Percentiles rank a stretch among this genome's conserved stretches.
Evolutionary conservation across 345 rosid genomes (phyloP).

Genomic region (Rubroshorea leprosula): DNA sequence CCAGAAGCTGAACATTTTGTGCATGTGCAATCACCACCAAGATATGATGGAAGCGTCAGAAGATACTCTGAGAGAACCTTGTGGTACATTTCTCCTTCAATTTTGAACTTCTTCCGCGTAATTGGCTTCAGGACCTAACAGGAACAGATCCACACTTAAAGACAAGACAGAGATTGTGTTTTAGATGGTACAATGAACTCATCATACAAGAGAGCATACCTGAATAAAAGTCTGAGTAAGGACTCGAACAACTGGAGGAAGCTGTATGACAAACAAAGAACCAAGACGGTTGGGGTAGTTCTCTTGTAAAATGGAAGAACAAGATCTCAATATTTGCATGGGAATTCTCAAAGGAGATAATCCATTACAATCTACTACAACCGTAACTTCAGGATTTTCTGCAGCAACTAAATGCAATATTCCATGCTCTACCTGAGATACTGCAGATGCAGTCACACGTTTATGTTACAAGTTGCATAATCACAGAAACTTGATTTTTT

Average conservation of each 20-base stretch:
- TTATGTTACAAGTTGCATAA: not conserved
- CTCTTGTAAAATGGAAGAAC: constrained; percentile 82
- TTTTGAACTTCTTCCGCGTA: constrained; percentile 78
- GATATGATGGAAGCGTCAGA: constrained; percentile 69
- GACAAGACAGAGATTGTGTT: too few species aligned
- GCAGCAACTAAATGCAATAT: constrained; percentile 49
- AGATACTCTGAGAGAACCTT: constrained; percentile 57
- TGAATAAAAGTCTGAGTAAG: constrained; percentile 81
- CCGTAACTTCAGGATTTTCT: constrained; percentile 63
- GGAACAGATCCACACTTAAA: too few species aligned
- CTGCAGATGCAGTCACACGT: constrained; percentile 38
- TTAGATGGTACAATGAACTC: too few species aligned
- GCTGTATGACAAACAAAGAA: constrained; percentile 72
- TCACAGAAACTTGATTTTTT: not conserved
- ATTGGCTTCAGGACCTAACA: constrained; percentile 66
- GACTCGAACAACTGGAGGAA: constrained; percentile 84
- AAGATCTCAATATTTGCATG: constrained; percentile 85
- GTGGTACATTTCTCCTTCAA: constrained; percentile 61
- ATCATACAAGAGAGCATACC: constrained; percentile 34
- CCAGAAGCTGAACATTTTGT: constrained; percentile 42
- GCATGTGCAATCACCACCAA: constrained; percentile 79
- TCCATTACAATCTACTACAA: constrained; percentile 71
- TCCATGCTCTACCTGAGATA: constrained; percentile 91
- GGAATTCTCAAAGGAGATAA: constrained; percentile 80
- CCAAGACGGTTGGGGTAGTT: constrained; percentile 89